Conservation (phyloP, 768 basidiomycete species). For the Phaffia tasmanica region DNA sequence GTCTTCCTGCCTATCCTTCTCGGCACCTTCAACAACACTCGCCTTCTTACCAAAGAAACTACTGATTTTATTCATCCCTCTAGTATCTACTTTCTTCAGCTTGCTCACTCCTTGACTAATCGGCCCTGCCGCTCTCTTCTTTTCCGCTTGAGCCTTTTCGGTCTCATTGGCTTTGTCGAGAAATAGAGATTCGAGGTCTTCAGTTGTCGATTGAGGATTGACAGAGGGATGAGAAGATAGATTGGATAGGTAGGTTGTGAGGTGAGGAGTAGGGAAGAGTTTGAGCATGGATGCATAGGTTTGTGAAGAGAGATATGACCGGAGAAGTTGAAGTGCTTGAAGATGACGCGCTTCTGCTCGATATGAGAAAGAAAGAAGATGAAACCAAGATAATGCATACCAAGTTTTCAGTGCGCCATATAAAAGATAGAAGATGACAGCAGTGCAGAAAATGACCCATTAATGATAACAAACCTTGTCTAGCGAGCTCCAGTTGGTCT, state of each 20-base stretch:
- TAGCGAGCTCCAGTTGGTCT: neutral
- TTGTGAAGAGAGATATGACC: conserved; percentile 10
- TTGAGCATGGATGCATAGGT: conserved; percentile 3
- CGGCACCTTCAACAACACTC: conserved; percentile 3
- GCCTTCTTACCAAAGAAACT: conserved; percentile 16
- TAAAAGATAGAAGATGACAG: neutral
- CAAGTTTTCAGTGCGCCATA: too few species aligned
- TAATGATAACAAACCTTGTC: conserved; percentile 11
- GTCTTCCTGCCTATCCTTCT: neutral
- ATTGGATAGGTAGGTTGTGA: conserved; percentile 3
- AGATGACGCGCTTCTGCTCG: conserved; percentile 15
- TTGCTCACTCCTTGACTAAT: conserved; percentile 11
- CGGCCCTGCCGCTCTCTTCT: conserved; percentile 16
- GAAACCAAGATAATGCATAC: neutral
- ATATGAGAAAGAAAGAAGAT: neutral
- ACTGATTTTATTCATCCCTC: conserved; percentile 14
- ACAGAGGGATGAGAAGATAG: conserved; percentile 2
- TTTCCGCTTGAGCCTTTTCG: neutral
- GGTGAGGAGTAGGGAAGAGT: conserved; percentile 8
- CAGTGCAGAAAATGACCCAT: neutral
- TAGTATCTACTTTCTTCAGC: conserved; percentile 17
- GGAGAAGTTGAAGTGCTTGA: conserved; percentile 15
- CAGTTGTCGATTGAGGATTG: neutral
- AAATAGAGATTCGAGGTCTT: neutral
- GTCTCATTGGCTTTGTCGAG: neutral